Percentiles rank a stretch among this genome's conserved stretches.
These are phyloP conservation scores for Saccharomyces eubayanus DNA, from an alignment of 805 yeast species.

Conservation along the genomic window DNA sequence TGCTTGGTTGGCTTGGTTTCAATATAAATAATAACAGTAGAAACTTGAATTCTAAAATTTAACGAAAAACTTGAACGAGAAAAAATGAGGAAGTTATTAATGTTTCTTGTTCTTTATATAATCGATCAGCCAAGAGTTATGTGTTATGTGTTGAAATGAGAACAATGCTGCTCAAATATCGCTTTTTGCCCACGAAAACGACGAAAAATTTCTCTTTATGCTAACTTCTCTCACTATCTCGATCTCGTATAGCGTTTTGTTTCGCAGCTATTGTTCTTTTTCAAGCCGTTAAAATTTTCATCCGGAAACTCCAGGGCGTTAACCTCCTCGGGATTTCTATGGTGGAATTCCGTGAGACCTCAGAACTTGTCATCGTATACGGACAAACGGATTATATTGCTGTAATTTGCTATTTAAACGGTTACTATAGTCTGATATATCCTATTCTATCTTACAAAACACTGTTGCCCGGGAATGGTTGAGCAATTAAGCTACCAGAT, in stretches of 20 bases:
- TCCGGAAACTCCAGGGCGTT: not conserved
- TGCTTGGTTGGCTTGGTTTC: conserved; percentile 26
- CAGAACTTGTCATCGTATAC: not conserved
- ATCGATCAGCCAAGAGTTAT: not conserved
- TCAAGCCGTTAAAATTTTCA: not conserved
- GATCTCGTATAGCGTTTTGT: not conserved
- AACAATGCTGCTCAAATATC: not conserved
- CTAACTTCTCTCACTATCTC: not conserved
- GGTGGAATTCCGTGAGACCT: not conserved
- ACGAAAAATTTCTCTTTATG: not conserved
- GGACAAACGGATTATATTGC: not conserved
- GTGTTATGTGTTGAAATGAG: not conserved
- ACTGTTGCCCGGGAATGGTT: not conserved
- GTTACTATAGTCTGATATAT: not conserved
- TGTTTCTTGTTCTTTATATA: not conserved
- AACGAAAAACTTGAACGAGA: not conserved
- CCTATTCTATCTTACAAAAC: not conserved
- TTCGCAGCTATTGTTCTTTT: not conserved
- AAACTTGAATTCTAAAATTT: not conserved
- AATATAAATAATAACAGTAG: not conserved
- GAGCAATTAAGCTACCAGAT: not conserved
- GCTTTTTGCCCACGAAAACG: not conserved
- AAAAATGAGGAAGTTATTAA: not conserved
- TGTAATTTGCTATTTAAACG: not conserved
- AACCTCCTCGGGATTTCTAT: not conserved